Evolutionary conservation across 2,329 filamentous ascomycete genomes (phyloP).

Genomic region (Phoma herbarum): DNA sequence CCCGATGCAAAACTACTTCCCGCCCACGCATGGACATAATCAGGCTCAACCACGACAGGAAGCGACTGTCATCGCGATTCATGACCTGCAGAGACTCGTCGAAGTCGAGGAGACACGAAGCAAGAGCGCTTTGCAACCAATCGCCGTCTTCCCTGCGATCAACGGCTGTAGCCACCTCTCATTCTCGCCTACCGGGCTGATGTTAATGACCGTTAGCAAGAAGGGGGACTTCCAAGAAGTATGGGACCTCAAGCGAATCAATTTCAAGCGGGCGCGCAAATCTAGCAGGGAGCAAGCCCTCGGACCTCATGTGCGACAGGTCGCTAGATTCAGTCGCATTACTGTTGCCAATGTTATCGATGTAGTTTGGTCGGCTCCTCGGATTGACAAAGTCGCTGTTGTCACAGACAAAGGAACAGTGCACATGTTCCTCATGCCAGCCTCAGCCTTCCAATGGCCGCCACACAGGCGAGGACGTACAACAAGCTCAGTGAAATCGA

Average conservation of each 20-base stretch:
- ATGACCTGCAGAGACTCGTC: slow-evolving; percentile 72
- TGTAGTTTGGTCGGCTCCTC: slow-evolving; percentile 83
- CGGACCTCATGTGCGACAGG: slow-evolving; percentile 72
- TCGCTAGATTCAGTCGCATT: slow-evolving; percentile 89
- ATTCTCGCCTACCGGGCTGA: slow-evolving; percentile 76
- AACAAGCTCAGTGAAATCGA: slow-evolving; percentile 33
- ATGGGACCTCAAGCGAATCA: slow-evolving; percentile 76
- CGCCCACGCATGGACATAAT: slow-evolving; percentile 77
- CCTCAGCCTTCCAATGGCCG: slow-evolving; percentile 86
- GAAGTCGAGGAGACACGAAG: slow-evolving; percentile 58
- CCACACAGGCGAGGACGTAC: slow-evolving; percentile 64
- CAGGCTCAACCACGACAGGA: slow-evolving; percentile 63
- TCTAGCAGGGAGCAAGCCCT: slow-evolving; percentile 40
- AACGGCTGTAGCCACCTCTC: slow-evolving; percentile 83
- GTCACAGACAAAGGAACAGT: slow-evolving; percentile 95
- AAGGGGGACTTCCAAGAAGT: slow-evolving; percentile 86
- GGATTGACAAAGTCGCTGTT: slow-evolving; percentile 84
- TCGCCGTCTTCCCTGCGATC: slow-evolving; percentile 75
- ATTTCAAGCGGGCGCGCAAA: slow-evolving; percentile 54
- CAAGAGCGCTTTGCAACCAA: slow-evolving; percentile 64
- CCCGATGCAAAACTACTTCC: slow-evolving; percentile 67
- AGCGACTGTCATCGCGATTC: slow-evolving; percentile 76
- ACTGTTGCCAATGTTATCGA: slow-evolving; percentile 92
- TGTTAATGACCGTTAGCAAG: slow-evolving; percentile 79
- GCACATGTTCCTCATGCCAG: slow-evolving; percentile 87